Base-by-base conservation (phyloP, 225 moss, liverwort and hornwort species). In the Polytrichum commune region DNA sequence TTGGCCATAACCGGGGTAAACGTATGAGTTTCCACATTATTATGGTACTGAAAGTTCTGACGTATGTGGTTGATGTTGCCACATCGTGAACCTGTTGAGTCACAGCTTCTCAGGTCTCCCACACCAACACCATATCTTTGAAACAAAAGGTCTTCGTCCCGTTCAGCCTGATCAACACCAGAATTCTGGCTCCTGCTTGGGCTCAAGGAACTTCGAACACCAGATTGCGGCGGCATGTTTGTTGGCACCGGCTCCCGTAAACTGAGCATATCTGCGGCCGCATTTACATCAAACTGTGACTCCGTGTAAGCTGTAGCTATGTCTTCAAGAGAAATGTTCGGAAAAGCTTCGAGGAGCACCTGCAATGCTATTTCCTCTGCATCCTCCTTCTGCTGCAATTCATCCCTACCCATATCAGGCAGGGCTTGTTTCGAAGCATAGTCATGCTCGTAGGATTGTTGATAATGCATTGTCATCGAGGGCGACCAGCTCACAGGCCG, bases 331-430 rank as follows among this genome's bases (percentile, higher is more conserved):
- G 85, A 73, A 1, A 85, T 69, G 23, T 75, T 72, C 1, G 85
- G 89, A 56, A 89, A 89, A 28, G 83, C 81, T 55, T 75, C 81
- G 5, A 85, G 76, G 27, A 85, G 70, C 32, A 79, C 20, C 55
- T 55, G 69, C 60, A 85, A 75, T 29, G 38, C 65, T 8, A 32
- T 64, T 35, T 75, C 74, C 77, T 89, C 85, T 9, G 68, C 61
- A 54, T 81, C 71, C 30, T 69, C 56, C n/a, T 19, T 65, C 19
- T 54, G 24, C 16, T 62, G 71, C 10, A 46, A 13, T 46, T 46
- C 46, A 33, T 20, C 5, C 25, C 25, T 46, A 9, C n/a, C 26
- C 46, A 25, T n/a, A 1, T 29, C 53, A 29, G 56, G 56, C 16
- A 46, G 19, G 4, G 8, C 33, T 54, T 10, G 26, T 60, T 46